Evolutionary conservation across 495 filamentous ascomycete species (phyloP), one percentile per base, ranked within the genome.

Genomic region (Zalerion maritima): DNA sequence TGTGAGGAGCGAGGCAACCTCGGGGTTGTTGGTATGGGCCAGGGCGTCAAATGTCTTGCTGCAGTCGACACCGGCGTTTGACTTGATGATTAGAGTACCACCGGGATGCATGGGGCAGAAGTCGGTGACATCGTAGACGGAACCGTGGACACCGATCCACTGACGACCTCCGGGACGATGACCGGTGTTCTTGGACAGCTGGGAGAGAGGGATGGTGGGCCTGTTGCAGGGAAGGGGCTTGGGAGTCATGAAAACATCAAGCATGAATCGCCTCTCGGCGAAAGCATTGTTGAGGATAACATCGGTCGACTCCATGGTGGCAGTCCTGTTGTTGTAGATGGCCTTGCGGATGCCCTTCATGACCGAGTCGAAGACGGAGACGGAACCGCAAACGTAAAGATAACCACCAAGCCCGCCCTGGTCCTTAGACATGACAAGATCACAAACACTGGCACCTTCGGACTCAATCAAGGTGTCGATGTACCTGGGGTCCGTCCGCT

Each of bases 221-320:
- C 57, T 38, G 25, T 62, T 59, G 41, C 53, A 62, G 7, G 59
- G 55, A 22, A 67, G 51, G 2, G 60, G 52, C 36, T 54, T 58
- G 5, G 61, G 62, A 9, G 61, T 63, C 62, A 67, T 67, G 42
- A 65, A 67, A 29, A 67, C 61, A 31, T 67, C 62, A 1, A 67
- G 48, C 62, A 67, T 67, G 33, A 67, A 59, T 19, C 61, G 47
- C 1, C 62, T 50, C 38, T 67, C 62, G 1, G 62, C 61, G 32
- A 67, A 65, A 5, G 61, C 61, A 31, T 55, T 60, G 32, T 58
- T 62, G 29, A 64, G 35, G 8, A 67, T 51, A 17, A 48, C 43
- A 14, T 67, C 61, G 6, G 58, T 52, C 3, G 52, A 48, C 30
- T 60, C 52, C 42, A 60, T 52, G 3, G 58, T 62, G 6, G 58